These are phyloP conservation scores for Musa itinerans DNA, from an alignment of 176 grass and related monocot species.

Conservation along the genomic window DNA sequence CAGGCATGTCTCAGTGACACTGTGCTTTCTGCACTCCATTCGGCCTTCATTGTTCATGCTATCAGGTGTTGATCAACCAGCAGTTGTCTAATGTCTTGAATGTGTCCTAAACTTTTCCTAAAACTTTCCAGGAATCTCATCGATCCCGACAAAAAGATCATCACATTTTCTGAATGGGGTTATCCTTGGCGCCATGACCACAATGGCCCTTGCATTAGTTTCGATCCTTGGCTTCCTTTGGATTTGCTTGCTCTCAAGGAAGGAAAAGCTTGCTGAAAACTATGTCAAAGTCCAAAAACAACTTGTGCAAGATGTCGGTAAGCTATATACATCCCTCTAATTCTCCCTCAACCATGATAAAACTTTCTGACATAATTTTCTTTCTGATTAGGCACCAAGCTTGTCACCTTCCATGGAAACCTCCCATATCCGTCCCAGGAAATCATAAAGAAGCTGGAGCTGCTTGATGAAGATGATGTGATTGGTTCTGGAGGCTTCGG, in stretches of 20 bases:
- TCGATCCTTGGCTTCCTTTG: conserved; percentile 66
- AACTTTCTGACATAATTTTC: neutral
- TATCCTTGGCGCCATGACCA: conserved; percentile 93
- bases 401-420: conserved; percentile 89
- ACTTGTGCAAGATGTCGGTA: conserved; percentile 44
- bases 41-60: neutral
- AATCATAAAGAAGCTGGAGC: conserved; percentile 78
- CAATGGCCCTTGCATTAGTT: conserved; percentile 67
- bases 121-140: conserved; percentile 38
- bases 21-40: neutral
- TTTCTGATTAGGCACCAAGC: conserved; percentile 59
- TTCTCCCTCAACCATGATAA: neutral
- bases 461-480: conserved; percentile 83
- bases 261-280: conserved; percentile 45
- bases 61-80: neutral
- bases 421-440: conserved; percentile 80
- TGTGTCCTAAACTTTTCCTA: neutral
- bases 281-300: conserved; percentile 83
- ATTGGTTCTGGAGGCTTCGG: conserved; percentile 83
- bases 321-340: neutral
- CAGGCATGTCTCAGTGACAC: conserved; percentile 32
- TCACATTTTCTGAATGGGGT: conserved; percentile 82
- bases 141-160: conserved; percentile 50
- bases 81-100: neutral
- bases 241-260: conserved; percentile 77